A percentile compares a stretch with the other conserved stretches of the same genome.
Evolutionary conservation across 805 yeast genomes (phyloP).

Genomic region (Starmerella tilneyi): DNA sequence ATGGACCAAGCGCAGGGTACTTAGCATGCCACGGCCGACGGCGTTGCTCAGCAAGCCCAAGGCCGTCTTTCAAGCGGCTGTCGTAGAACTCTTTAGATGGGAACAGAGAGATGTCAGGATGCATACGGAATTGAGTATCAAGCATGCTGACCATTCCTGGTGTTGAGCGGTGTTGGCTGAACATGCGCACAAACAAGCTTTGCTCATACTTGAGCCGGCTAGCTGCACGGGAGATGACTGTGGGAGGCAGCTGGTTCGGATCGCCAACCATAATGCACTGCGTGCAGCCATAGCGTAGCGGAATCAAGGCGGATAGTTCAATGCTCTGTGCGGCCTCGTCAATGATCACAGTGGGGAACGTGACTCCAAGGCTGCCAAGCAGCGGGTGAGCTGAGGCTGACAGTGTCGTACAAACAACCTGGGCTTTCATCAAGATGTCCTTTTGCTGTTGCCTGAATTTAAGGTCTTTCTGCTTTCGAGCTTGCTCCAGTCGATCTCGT

Average conservation of each 20-base stretch:
- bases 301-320: slow-evolving; percentile 82
- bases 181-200: slow-evolving; percentile 90
- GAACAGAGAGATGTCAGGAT: slow-evolving; percentile 77
- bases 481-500: slow-evolving; percentile 61
- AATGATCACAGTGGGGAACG: slow-evolving; percentile 80
- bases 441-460: slow-evolving; percentile 68
- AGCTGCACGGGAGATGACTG: slow-evolving; percentile 84
- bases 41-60: slow-evolving; percentile 51
- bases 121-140: slow-evolving; percentile 95
- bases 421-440: slow-evolving; percentile 59
- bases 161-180: slow-evolving; percentile 46
- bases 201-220: slow-evolving; percentile 73
- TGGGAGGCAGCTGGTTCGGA: slow-evolving; percentile 95
- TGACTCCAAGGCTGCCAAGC: slow-evolving; percentile 59
- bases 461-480: slow-evolving; percentile 63
- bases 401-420: slow-evolving; percentile 80
- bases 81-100: slow-evolving; percentile 79
- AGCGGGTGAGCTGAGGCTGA: slow-evolving; percentile 93
- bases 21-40: slow-evolving; percentile 62
- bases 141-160: slow-evolving; percentile 46
- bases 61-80: slow-evolving; percentile 66
- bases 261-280: slow-evolving; percentile 97
- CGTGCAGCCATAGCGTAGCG: slow-evolving; percentile 80
- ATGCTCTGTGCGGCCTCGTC: slow-evolving; percentile 98
- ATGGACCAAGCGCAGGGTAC: slow-evolving; percentile 50